A percentile compares a stretch with the other conserved stretches of the same genome.
Evolutionary conservation across 176 grass and related monocot genomes (phyloP).

Genomic region (Themeda triandra): DNA sequence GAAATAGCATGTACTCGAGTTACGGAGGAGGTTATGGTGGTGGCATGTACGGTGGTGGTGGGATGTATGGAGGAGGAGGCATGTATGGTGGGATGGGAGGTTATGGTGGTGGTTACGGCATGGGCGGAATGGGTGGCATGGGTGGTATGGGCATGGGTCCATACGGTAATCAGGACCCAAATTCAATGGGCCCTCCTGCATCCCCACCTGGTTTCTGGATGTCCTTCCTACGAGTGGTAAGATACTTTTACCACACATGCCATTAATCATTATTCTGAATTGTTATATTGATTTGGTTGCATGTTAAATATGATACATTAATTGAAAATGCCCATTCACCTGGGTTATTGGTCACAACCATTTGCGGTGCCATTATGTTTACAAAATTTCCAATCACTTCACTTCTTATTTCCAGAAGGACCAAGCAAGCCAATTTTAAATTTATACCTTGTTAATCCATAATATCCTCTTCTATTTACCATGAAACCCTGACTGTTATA

Average conservation of each 20-base stretch:
- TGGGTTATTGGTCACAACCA: neutral
- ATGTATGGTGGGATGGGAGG: slow-evolving; percentile 75
- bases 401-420: neutral
- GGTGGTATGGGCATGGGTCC: slow-evolving; percentile 69
- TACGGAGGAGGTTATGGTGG: slow-evolving; percentile 54
- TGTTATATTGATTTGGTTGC: neutral
- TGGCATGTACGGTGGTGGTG: slow-evolving; percentile 60
- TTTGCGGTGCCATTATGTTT: neutral
- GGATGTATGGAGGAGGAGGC: slow-evolving; percentile 49
- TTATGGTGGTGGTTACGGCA: slow-evolving; percentile 56
- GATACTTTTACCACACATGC: neutral
- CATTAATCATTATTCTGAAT: neutral
- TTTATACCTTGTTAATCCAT: neutral
- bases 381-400: neutral
- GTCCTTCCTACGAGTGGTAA: slow-evolving; percentile 84
- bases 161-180: slow-evolving; percentile 74
- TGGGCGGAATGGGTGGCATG: slow-evolving; percentile 60
- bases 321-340: neutral
- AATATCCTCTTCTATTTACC: neutral
- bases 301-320: neutral
- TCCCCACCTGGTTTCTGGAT: slow-evolving; percentile 81
- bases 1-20: slow-evolving; percentile 67
- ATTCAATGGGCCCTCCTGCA: slow-evolving; percentile 67
- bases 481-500: neutral
- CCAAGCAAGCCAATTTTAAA: neutral